Conservation (phyloP, 805 yeast species). For the Yamadazyma nakazawae region DNA sequence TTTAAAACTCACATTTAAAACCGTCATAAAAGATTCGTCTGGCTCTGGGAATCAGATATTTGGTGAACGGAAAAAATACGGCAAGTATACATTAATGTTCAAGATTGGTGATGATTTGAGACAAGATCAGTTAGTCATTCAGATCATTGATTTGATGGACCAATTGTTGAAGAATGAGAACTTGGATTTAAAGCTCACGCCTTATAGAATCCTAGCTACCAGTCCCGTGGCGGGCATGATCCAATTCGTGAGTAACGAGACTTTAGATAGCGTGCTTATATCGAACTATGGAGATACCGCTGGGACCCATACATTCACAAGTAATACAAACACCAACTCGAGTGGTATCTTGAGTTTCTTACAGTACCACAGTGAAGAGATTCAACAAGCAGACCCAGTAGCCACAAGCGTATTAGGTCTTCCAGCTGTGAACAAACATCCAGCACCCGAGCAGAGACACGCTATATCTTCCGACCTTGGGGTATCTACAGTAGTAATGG, state of each 20-base stretch:
- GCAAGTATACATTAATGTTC: conserved; percentile 78
- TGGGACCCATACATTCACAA: background rate
- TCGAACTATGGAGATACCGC: conserved; percentile 4
- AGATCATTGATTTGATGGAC: conserved; percentile 88
- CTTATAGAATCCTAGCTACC: conserved; percentile 87
- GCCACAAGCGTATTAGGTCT: conserved; percentile 14
- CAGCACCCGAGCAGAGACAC: conserved; percentile 20
- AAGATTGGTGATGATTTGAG: conserved; percentile 94
- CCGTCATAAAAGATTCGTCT: conserved; percentile 29
- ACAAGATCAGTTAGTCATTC: conserved; percentile 96
- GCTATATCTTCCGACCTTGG: conserved; percentile 40
- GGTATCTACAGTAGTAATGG: conserved; percentile 72
- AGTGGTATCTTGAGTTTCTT: conserved; percentile 77
- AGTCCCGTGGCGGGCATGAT: conserved; percentile 89
- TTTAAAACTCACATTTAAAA: conserved; percentile 72
- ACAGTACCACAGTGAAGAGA: conserved; percentile 47
- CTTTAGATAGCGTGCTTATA: conserved; percentile 64
- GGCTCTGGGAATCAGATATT: conserved; percentile 24
- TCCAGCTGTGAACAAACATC: conserved; percentile 10
- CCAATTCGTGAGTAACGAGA: conserved; percentile 91
- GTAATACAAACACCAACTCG: conserved; percentile 21
- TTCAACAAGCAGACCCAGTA: conserved; percentile 26
- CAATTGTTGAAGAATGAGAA: conserved; percentile 83
- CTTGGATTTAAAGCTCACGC: conserved; percentile 80
- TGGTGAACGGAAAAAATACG: conserved; percentile 32